Evolutionary conservation across 176 grass and related monocot genomes (phyloP), one percentile per base, ranked within the genome.

Genomic region (Cenchrus fungigraminus): DNA sequence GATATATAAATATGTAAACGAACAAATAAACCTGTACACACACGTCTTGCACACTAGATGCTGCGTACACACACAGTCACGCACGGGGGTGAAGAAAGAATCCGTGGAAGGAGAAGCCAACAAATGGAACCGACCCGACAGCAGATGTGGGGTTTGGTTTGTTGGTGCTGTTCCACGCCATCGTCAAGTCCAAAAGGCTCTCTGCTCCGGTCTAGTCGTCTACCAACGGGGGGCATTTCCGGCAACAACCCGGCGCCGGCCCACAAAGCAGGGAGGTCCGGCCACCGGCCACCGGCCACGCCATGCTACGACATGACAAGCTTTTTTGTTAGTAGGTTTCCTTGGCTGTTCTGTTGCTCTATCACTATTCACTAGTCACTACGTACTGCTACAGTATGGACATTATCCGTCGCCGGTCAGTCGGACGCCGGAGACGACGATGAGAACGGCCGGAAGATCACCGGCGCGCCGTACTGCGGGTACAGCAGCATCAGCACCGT

Each of bases 401-500:
- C 63, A 52, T 25, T 25, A 25, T 25, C 25, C 5, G 44, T 28
- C 76, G 61, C 16, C 17, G 37, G 47, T 13, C 40, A 4, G 60
- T 31, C 19, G 6, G 54, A 44, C 2, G 25, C 25, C 25, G 17
- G 2, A 55, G 4, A 9, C 0, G 77, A 42, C 42, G 52, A 22
- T 0, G 4, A 7, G 3, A 92, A 6, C 2, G 90, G 73, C 15
- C 85, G 92, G 77, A 93, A 98, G 83, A 93, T 89, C 62, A 98
- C 72, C 6, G 92, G 95, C 29, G 95, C 92, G 16, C 95, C 95
- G 51, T 95, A 88, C 70, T 98, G 91, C 13, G 95, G 92, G 87
- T 98, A 71, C 31, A 98, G 79, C 80, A 98, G 89, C 92, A 98
- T 95, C 12, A 98, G 93, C 7, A 98, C 91, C 0, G 95, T 95